Evolutionary conservation across 1,139 yeast species (phyloP).

Genomic region (Trichomonascaceae sp.): DNA sequence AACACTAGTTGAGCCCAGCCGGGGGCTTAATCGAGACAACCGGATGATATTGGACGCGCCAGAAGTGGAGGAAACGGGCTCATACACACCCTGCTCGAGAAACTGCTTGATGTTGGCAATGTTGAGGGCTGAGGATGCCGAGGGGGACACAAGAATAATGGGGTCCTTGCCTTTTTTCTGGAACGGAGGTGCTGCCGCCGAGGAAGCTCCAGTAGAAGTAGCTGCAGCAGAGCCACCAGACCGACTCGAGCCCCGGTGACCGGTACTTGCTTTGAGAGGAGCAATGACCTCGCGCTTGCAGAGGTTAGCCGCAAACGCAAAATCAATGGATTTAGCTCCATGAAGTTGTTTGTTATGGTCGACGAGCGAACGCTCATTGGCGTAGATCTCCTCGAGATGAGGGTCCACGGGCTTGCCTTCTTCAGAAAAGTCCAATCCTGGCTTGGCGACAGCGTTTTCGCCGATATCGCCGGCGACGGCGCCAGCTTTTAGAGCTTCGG

Average conservation of each 20-base stretch:
- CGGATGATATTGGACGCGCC: slow-evolving; percentile 34
- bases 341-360: slow-evolving; percentile 74
- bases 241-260: not conserved
- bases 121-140: slow-evolving; percentile 80
- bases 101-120: slow-evolving; percentile 73
- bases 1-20: slow-evolving; percentile 35
- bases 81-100: slow-evolving; percentile 62
- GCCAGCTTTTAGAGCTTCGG: not conserved
- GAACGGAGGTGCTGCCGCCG: slow-evolving; percentile 3
- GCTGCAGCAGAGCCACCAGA: not conserved
- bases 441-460: slow-evolving; percentile 6
- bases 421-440: slow-evolving; percentile 1
- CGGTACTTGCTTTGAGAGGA: slow-evolving; percentile 5
- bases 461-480: slow-evolving; percentile 4
- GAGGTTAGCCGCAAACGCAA: slow-evolving; percentile 59
- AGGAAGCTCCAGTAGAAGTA: not conserved
- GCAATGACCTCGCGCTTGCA: slow-evolving; percentile 48
- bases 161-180: slow-evolving; percentile 46
- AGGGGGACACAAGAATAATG: slow-evolving; percentile 85
- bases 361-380: slow-evolving; percentile 51
- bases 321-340: slow-evolving; percentile 59
- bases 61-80: slow-evolving; percentile 38
- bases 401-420: slow-evolving; percentile 34
- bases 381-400: slow-evolving; percentile 38
- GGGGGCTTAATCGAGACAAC: slow-evolving; percentile 43